Conservation (phyloP, 805 yeast genomes). For the Ogataea paraovalis region DNA sequence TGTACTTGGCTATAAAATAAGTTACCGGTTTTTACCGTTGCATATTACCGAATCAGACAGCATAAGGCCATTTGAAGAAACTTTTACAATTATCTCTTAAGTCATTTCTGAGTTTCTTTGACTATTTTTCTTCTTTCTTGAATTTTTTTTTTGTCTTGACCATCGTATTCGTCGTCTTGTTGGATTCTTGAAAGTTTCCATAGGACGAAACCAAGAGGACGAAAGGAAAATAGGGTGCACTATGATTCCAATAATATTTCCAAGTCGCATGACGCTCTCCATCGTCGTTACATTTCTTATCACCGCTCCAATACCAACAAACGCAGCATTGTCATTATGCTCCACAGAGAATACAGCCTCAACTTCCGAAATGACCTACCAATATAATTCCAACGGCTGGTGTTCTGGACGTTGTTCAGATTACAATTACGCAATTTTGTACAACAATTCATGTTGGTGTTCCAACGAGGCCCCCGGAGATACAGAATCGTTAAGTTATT, state of each 20-base stretch:
- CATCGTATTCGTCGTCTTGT: too few relatives aligned
- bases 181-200: too few relatives aligned
- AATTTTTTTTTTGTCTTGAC: too few relatives aligned
- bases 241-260: neutral
- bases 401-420: slow-evolving; percentile 40
- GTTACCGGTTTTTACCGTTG: too few relatives aligned
- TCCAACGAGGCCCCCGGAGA: slow-evolving; percentile 38
- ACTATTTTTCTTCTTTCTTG: too few relatives aligned
- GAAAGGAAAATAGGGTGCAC: too few relatives aligned
- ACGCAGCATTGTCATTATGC: slow-evolving; percentile 18
- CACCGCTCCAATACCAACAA: slow-evolving; percentile 1
- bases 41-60: too few relatives aligned
- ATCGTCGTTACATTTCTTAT: neutral
- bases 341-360: slow-evolving; percentile 27
- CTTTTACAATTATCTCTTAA: too few relatives aligned
- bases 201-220: too few relatives aligned
- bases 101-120: too few relatives aligned
- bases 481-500: slow-evolving; percentile 34
- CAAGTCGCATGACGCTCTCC: neutral
- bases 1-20: too few relatives aligned
- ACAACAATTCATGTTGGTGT: slow-evolving; percentile 45
- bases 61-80: too few relatives aligned
- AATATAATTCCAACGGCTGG: slow-evolving; percentile 36
- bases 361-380: slow-evolving; percentile 7
- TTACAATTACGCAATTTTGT: slow-evolving; percentile 43